Evolutionary conservation across 2,329 filamentous ascomycete genomes (phyloP).

Genomic region (Akanthomyces dipterigenus): DNA sequence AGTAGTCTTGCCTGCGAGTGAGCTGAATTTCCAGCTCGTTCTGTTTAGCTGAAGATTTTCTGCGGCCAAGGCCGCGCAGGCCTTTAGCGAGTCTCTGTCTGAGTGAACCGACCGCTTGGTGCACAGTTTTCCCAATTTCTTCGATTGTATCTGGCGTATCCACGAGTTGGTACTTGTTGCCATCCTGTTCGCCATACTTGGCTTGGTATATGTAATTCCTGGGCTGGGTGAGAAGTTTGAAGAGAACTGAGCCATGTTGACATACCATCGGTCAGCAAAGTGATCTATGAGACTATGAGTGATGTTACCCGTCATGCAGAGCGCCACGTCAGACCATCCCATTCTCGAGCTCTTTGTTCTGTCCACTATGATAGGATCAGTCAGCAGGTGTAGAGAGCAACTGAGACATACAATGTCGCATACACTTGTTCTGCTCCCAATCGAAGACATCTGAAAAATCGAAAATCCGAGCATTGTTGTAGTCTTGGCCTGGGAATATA

Average conservation of each 20-base stretch:
- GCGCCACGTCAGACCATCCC: slow-evolving; percentile 85
- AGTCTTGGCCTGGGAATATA: slow-evolving; percentile 85
- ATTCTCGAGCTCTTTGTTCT: slow-evolving; percentile 73
- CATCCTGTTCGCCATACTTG: slow-evolving; percentile 57
- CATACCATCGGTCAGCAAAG: slow-evolving; percentile 73
- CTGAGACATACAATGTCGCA: slow-evolving; percentile 14
- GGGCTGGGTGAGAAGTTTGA: slow-evolving; percentile 19
- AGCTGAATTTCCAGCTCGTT: slow-evolving; percentile 40
- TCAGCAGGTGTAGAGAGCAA: not conserved
- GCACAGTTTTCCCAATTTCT: not conserved
- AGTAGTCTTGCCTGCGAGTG: slow-evolving; percentile 36
- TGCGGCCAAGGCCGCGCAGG: slow-evolving; percentile 32
- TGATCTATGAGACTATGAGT: slow-evolving; percentile 69
- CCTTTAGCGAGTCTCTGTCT: slow-evolving; percentile 36
- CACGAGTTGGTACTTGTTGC: slow-evolving; percentile 16
- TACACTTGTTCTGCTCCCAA: slow-evolving; percentile 75
- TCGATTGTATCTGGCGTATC: not conserved
- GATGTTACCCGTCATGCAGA: slow-evolving; percentile 68
- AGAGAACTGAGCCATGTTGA: not conserved
- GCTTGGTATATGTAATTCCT: slow-evolving; percentile 78
- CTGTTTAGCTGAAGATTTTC: slow-evolving; percentile 23
- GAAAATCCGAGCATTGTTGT: slow-evolving; percentile 80
- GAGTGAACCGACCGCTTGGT: slow-evolving; percentile 35
- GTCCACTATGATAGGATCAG: slow-evolving; percentile 46
- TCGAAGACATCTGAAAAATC: slow-evolving; percentile 73